These are phyloP conservation scores for Zygosaccharomyces siamensis DNA, from an alignment of 805 yeast species.

Conservation along the genomic window DNA sequence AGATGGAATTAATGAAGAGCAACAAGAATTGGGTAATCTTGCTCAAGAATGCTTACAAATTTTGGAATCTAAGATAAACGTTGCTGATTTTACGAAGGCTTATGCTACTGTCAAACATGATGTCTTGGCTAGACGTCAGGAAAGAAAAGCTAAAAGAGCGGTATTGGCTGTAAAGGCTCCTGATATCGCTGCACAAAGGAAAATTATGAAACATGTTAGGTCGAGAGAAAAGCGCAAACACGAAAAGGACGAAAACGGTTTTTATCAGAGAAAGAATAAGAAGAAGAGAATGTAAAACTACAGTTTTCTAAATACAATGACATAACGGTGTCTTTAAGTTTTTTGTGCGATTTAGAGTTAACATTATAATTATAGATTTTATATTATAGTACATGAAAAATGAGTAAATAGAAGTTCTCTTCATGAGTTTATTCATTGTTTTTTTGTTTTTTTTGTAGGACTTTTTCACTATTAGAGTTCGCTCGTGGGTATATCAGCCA, in stretches of 20 bases:
- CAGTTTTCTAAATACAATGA: background rate
- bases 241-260: conserved; percentile 72
- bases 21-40: conserved; percentile 47
- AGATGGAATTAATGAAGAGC: conserved; percentile 35
- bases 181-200: conserved; percentile 72
- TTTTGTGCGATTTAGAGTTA: background rate
- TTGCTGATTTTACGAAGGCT: conserved; percentile 56
- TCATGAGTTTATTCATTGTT: background rate
- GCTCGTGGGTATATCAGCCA: conserved; percentile 14
- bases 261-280: conserved; percentile 60
- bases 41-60: conserved; percentile 64
- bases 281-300: conserved; percentile 26
- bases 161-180: conserved; percentile 75
- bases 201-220: conserved; percentile 68
- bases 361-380: conserved; percentile 1
- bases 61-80: conserved; percentile 65
- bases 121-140: conserved; percentile 61
- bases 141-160: conserved; percentile 70
- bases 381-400: conserved; percentile 2
- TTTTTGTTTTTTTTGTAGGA: background rate
- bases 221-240: conserved; percentile 72
- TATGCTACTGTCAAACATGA: conserved; percentile 60
- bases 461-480: conserved; percentile 5
- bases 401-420: background rate
- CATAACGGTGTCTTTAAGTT: background rate